These are phyloP conservation scores for Geopyxis carbonaria DNA, from an alignment of 495 filamentous ascomycete genomes.

Conservation along the genomic window DNA sequence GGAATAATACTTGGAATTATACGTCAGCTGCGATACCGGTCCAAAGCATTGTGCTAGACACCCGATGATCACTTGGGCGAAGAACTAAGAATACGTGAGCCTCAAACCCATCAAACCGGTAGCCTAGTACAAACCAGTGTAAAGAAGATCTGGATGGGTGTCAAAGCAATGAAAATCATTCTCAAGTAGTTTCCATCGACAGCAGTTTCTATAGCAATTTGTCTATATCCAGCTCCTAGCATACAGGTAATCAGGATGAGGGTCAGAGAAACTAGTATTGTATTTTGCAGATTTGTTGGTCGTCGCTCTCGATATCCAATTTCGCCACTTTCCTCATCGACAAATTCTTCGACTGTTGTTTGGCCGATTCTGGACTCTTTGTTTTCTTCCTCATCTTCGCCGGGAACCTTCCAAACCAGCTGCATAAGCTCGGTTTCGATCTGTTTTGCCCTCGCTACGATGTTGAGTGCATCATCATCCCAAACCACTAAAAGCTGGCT, in stretches of 20 bases:
- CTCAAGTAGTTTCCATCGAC: slow-evolving; percentile 46
- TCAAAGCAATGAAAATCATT: slow-evolving; percentile 42
- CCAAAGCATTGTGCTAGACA: slow-evolving; percentile 59
- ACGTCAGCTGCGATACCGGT: slow-evolving; percentile 50
- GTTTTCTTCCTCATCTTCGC: slow-evolving; percentile 32
- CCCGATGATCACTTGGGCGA: slow-evolving; percentile 55
- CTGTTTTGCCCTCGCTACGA: slow-evolving; percentile 44
- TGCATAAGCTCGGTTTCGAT: slow-evolving; percentile 62
- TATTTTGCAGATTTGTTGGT: slow-evolving; percentile 48
- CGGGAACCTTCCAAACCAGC: slow-evolving; percentile 46
- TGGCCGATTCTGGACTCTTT: slow-evolving; percentile 30
- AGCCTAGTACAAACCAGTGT: slow-evolving; percentile 34
- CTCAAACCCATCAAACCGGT: neutral
- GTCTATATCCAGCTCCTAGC: slow-evolving; percentile 48
- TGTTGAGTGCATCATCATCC: slow-evolving; percentile 57
- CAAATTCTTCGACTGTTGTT: slow-evolving; percentile 31
- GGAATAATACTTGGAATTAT: slow-evolving; percentile 66
- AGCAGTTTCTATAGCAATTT: slow-evolving; percentile 47
- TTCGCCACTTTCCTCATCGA: slow-evolving; percentile 56
- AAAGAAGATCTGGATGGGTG: slow-evolving; percentile 62
- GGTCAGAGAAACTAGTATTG: slow-evolving; percentile 46
- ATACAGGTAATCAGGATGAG: slow-evolving; percentile 43
- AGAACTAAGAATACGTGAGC: slow-evolving; percentile 33
- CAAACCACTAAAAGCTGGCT: slow-evolving; percentile 53
- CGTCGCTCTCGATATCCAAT: slow-evolving; percentile 39